These are phyloP conservation scores for Aspergillus phoenicis DNA, from an alignment of 2,329 filamentous ascomycete genomes.

Conservation along the genomic window DNA sequence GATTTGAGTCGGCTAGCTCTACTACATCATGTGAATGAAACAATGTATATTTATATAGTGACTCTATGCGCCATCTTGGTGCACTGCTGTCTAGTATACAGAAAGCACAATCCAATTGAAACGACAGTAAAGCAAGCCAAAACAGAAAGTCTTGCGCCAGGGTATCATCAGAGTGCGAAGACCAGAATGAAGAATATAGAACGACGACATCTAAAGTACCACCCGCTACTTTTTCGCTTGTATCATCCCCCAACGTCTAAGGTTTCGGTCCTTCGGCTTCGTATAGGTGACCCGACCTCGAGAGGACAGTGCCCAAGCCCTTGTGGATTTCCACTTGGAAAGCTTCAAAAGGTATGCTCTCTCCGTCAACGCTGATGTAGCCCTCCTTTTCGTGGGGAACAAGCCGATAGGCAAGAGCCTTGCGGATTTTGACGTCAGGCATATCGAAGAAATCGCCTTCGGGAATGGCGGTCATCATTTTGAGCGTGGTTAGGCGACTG, in stretches of 20 bases:
- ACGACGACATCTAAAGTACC: conserved; percentile 11
- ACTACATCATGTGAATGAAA: neutral
- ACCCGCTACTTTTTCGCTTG: neutral
- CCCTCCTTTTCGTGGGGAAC: conserved; percentile 73
- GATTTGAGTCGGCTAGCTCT: neutral
- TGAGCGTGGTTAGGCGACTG: conserved; percentile 64
- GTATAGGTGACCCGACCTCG: conserved; percentile 70
- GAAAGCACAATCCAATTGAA: neutral
- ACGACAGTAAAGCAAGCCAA: conserved; percentile 21
- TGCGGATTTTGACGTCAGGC: conserved; percentile 75
- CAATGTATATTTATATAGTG: neutral
- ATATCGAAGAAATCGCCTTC: conserved; percentile 78
- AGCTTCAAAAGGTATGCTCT: conserved; percentile 79
- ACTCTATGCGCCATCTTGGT: neutral
- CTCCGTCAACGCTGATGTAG: conserved; percentile 93
- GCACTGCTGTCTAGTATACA: neutral
- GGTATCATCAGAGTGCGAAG: conserved; percentile 38
- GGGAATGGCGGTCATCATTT: conserved; percentile 72
- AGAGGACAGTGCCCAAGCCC: conserved; percentile 81
- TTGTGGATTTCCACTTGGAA: conserved; percentile 90
- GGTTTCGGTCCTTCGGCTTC: conserved; percentile 56
- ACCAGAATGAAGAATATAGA: conserved; percentile 16
- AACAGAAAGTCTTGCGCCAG: conserved; percentile 27
- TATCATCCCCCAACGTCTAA: conserved; percentile 1
- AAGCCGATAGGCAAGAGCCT: conserved; percentile 84